Conservation (phyloP, 306 rosid species). For the Purshia tridentata region DNA sequence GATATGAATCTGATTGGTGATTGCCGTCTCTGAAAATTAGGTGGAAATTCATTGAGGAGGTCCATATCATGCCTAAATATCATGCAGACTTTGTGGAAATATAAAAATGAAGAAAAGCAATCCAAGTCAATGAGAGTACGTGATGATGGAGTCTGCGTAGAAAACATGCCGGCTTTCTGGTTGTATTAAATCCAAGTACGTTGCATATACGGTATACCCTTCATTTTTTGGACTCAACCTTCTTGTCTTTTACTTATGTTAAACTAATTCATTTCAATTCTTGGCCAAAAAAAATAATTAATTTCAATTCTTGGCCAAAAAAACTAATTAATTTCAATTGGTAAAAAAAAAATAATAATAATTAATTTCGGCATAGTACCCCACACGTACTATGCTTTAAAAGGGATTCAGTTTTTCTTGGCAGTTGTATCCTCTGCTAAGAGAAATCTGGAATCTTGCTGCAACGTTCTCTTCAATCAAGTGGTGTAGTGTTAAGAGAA, state of each 20-base stretch:
- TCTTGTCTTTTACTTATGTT: slow-evolving; percentile 15
- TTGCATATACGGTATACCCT: neutral
- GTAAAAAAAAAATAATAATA: too few species aligned
- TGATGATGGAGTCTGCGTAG: slow-evolving; percentile 37
- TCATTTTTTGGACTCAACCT: slow-evolving; percentile 19
- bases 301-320: too few species aligned
- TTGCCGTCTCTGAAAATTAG: slow-evolving; percentile 10
- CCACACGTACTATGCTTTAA: too few species aligned
- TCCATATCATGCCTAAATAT: slow-evolving; percentile 19
- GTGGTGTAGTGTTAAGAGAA: too few species aligned
- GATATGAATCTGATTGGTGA: slow-evolving; percentile 19
- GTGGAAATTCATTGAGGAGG: slow-evolving; percentile 11
- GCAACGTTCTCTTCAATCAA: too few species aligned
- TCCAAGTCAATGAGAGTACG: slow-evolving; percentile 51
- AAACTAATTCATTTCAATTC: neutral
- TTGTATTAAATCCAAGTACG: slow-evolving; percentile 15
- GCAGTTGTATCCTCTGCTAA: too few species aligned
- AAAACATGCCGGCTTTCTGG: slow-evolving; percentile 45
- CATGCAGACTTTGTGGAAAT: neutral
- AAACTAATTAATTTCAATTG: too few species aligned
- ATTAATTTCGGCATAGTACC: neutral
- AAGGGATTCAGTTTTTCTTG: too few species aligned
- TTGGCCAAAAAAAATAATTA: too few species aligned
- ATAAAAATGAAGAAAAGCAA: slow-evolving; percentile 29
- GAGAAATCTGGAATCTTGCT: too few species aligned